Base-by-base conservation (phyloP, 176 grass and related monocot genomes). In the Aegilops bicornis region DNA sequence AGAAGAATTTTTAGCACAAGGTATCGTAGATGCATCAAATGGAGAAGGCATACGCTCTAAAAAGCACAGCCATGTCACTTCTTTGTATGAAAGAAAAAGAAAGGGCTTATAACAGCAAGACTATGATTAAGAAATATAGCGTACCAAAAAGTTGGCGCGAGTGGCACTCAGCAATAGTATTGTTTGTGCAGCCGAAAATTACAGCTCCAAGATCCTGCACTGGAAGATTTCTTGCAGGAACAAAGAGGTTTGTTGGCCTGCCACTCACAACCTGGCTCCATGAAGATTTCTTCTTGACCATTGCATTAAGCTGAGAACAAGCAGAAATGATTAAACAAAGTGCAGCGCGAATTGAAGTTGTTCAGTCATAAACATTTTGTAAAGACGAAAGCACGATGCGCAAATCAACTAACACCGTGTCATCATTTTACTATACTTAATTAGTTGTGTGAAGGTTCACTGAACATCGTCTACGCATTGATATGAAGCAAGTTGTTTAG, bases 141-240 rank as follows among this genome's bases (percentile, higher is more conserved):
- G 13, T 93, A 98, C 95, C 95, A 10, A 98, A 98, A 65, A 89
- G 85, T 86, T 95, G 89, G 5, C 92, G 94, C 31, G 60, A 37
- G 40, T 95, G 91, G 58, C 93, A 98, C 31, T 95, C 95, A 15
- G 85, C 73, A 37, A 98, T 92, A 31, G 95, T 98, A 67, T 66
- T 61, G 52, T 89, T 82, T 4, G 84, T 95, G 83, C 93, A 98
- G 16, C 91, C 89, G 70, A 98, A 98, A 84, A 98, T 93, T 6
- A 91, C 93, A 29, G 85, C 91, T 74, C 93, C 95, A 60, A 98
- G 86, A 79, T 95, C 83, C 37, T 77, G 72, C 16, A 88, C 87
- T 43, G 27, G 76, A 73, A 98, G 88, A 47, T 91, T 95, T 89
- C 93, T 93, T 40, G 77, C 6, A 2, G 58, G 2, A 94, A 83